Evolutionary conservation across 179 eudicot genomes (phyloP).

Genomic region (Silene noctiflora): DNA sequence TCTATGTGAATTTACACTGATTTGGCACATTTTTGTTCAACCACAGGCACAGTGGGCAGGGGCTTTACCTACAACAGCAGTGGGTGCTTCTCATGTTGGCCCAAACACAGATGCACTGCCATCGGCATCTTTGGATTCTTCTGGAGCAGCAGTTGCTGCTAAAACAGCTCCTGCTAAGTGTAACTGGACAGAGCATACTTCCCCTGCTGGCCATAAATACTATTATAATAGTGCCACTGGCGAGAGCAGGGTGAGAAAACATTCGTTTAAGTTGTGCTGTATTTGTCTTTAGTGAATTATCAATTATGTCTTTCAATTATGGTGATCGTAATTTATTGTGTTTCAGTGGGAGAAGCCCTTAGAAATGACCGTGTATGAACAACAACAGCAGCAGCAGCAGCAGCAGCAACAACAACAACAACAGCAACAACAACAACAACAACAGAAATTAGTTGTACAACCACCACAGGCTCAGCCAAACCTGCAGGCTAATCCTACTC

Average conservation of each 20-base stretch:
- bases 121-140: conserved; percentile 43
- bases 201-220: conserved; percentile 93
- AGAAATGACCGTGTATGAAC: conserved; percentile 61
- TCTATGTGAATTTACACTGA: neutral
- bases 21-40: conserved; percentile 10
- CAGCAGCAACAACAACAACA: too few relatives aligned
- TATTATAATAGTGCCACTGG: conserved; percentile 75
- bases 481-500: conserved; percentile 42
- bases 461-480: conserved; percentile 45
- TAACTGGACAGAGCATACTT: conserved; percentile 91
- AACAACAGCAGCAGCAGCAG: conserved; percentile 48
- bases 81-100: conserved; percentile 31
- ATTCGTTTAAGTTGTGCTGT: conserved; percentile 9
- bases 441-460: conserved; percentile 43
- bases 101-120: conserved; percentile 41
- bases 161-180: conserved; percentile 47
- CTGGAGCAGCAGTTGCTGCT: conserved; percentile 30
- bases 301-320: neutral
- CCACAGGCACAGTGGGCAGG: conserved; percentile 65
- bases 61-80: conserved; percentile 40
- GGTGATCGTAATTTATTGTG: conserved; percentile 19
- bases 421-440: conserved; percentile 56
- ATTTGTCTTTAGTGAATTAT: neutral
- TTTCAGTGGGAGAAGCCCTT: conserved; percentile 84
- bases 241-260: conserved; percentile 78